Conservation (phyloP, 306 rosid species). For the Malus orientalis region DNA sequence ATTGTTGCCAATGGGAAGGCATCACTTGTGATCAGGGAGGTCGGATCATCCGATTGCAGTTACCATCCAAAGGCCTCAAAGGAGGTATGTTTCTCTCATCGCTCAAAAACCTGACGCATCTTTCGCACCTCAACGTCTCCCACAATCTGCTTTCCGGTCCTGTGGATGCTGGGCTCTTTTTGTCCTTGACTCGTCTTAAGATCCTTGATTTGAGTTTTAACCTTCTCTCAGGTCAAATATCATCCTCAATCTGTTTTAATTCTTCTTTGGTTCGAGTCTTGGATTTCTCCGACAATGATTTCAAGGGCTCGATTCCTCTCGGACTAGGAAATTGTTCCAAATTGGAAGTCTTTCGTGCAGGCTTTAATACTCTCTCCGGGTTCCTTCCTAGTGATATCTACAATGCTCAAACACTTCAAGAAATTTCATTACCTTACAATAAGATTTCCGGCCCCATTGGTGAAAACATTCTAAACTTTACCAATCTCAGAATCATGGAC, state of each 20-base stretch:
- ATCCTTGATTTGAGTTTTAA: background rate
- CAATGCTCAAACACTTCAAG: background rate
- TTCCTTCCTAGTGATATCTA: background rate
- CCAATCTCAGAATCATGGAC: background rate
- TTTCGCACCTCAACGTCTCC: background rate
- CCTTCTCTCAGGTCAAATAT: background rate
- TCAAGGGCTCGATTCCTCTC: background rate
- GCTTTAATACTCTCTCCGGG: background rate
- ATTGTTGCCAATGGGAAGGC: slow-evolving; percentile 1
- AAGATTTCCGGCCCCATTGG: background rate
- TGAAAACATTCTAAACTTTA: background rate
- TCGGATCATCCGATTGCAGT: background rate
- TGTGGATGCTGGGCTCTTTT: background rate
- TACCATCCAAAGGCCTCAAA: background rate
- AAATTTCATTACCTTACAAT: background rate
- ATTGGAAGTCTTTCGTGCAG: background rate
- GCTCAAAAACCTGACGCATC: background rate
- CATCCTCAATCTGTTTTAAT: background rate
- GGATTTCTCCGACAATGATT: background rate
- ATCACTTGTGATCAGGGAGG: background rate
- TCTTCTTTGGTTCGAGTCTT: background rate
- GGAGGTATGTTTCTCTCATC: background rate
- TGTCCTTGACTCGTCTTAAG: background rate
- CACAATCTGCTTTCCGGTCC: background rate
- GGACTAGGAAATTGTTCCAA: background rate